Evolutionary conservation across 192 early-diverging fungal genomes (phyloP), one percentile per base, ranked within the genome.

Genomic region (Diversispora epigaea): DNA sequence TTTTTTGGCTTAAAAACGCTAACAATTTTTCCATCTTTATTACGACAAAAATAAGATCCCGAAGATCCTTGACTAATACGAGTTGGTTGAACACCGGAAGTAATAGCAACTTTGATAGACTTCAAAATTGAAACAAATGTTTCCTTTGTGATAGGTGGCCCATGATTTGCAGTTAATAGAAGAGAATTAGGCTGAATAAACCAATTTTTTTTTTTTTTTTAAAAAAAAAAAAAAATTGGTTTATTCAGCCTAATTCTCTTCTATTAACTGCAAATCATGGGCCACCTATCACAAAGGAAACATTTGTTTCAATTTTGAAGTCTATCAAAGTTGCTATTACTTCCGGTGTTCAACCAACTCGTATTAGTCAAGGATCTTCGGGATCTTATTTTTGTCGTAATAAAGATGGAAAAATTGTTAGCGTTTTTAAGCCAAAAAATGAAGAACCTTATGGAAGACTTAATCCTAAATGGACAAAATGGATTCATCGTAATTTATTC

Each of bases 371-470:
- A 62, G 95, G 95, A 8, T 94, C 93, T 3, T 93, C 92, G 11
- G 95, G 95, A n/a, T 93, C 91, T 1, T 96, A 97, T 71, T 97
- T 97, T 80, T 94, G 93, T 80, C 81, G 86, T 32, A 89, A 95
- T 78, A 71, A 79, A n/a, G 79, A 87, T 1, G 88, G 89, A 14
- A 87, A 88, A 63, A 92, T 92, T 70, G 90, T 97, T 4, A 94
- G 92, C 6, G 94, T 96, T 0, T 97, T 96, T 79, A 97, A 97
- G 75, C 95, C 86, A 71, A 93, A 88, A 83, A 92, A 88, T 77
- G 93, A 85, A 79, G 89, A 90, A 58, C 88, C 87, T 6, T 91
- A 90, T 66, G 87, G 90, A 8, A 80, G 83, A 4, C 71, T 91
- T 41, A 92, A 91, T 76, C 88, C 88, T 3, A 96, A 97, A 80